Evolutionary conservation across 2,329 filamentous ascomycete species (phyloP), one percentile per base, ranked within the genome.

Genomic region (Curvularia hawaiiensis): DNA sequence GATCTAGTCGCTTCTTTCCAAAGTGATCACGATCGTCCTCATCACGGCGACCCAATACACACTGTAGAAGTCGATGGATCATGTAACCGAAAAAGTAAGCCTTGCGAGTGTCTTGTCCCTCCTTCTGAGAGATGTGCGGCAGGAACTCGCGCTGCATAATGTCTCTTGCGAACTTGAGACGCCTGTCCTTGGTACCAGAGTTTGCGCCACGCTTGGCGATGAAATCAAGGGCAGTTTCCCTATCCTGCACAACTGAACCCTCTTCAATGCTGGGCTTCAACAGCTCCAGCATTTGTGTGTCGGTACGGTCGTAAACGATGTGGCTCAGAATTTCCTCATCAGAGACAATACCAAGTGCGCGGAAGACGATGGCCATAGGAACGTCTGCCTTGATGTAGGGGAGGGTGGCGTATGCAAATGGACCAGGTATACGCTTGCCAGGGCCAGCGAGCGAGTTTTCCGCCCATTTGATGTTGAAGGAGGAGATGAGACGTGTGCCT

Each of bases 11-110:
- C 84, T 99, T 99, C 85, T 98, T 98, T 71, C 95, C 95, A 72
- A 99, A 97, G 77, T 99, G 96, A 82, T 99, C 95, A 81, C 95
- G 91, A 73, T 99, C 95, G 72, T 99, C 95, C 26, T 92, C 92
- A 74, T 98, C 95, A 61, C 92, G 90, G 60, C 95, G 89, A 50
- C 95, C 96, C 47, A 99, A 84, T 53, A 93, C 91, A 74, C 93
- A 97, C 77, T 97, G 94, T 24, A 98, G 83, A 68, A 99, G 85
- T 74, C 95, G 90, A 78, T 99, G 94, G 46, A 98, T 91, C 94
- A 99, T 99, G 79, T 99, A 99, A 22, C 96, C 95, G 48, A 99
- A 82, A 84, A 98, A 99, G 79, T 97, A 99, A 2, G 96, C 95
- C 76, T 99, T 99, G 58, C 92, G 84, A 1, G 94, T 98, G 76